These are phyloP conservation scores for Saposhnikovia divaricata DNA, from an alignment of 129 eudicot species.

Conservation along the genomic window DNA sequence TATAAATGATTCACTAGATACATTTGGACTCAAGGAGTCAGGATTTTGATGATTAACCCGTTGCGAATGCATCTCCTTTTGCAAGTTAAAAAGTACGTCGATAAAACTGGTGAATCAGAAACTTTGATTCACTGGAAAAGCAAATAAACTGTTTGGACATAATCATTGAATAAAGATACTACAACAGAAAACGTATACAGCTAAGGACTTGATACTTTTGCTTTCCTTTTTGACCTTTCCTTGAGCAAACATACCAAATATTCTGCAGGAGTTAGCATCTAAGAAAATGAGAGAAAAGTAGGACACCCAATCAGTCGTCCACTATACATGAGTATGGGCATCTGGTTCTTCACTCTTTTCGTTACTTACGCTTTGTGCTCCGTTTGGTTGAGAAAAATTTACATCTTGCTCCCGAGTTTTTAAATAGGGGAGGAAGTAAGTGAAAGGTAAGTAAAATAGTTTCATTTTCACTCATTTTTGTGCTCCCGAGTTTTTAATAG, in stretches of 20 bases:
- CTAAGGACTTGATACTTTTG: not conserved
- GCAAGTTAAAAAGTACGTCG: not conserved
- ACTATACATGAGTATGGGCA: not conserved
- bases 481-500: too few species aligned
- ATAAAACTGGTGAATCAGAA: not conserved
- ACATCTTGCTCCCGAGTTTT: too few species aligned
- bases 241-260: not conserved
- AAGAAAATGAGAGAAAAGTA: not conserved
- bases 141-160: not conserved
- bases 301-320: not conserved
- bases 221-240: slow-evolving; percentile 11
- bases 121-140: not conserved
- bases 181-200: not conserved
- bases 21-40: too few species aligned
- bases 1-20: too few species aligned
- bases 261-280: not conserved
- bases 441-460: too few species aligned
- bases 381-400: not conserved
- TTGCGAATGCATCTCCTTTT: not conserved
- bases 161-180: not conserved
- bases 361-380: not conserved
- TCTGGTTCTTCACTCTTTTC: not conserved
- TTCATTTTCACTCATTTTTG: too few species aligned
- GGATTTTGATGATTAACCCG: too few species aligned
- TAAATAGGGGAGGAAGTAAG: too few species aligned